Conservation (phyloP, 1,284 basidiomycete genomes). For the Heliocybe sulcata region DNA sequence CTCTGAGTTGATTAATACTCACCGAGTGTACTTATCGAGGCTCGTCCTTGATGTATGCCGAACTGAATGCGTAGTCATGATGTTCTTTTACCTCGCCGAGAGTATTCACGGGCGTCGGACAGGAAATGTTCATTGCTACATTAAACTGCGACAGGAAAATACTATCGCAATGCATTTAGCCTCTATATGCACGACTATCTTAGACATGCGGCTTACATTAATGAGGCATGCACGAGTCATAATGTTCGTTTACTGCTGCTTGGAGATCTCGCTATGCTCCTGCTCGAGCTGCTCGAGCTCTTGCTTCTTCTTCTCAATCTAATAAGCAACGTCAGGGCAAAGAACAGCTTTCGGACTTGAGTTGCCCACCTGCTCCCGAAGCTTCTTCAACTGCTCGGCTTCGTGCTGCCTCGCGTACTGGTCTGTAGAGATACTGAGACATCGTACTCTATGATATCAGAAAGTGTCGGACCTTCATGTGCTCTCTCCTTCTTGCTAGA, state of each 20-base stretch:
- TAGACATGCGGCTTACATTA: too few relatives aligned
- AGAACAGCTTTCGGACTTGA: background rate
- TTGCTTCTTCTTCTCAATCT: slow-evolving; percentile 53
- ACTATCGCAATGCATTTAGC: background rate
- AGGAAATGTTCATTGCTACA: background rate
- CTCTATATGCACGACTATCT: too few relatives aligned
- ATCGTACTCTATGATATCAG: background rate
- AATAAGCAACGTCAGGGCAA: background rate
- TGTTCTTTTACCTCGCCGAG: too few relatives aligned
- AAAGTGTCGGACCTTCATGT: slow-evolving; percentile 46
- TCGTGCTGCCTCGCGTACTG: slow-evolving; percentile 56
- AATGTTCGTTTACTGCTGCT: slow-evolving; percentile 5
- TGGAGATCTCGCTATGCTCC: slow-evolving; percentile 23
- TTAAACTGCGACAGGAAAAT: background rate
- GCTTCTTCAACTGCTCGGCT: slow-evolving; percentile 44
- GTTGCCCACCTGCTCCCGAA: slow-evolving; percentile 44
- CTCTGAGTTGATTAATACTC: too few relatives aligned
- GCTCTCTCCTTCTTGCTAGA: slow-evolving; percentile 68
- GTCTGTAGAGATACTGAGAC: slow-evolving; percentile 27
- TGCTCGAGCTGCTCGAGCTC: slow-evolving; percentile 40
- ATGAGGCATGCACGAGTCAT: too few relatives aligned
- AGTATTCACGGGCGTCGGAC: too few relatives aligned
- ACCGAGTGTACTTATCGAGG: too few relatives aligned
- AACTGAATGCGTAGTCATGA: too few relatives aligned
- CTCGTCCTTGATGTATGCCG: too few relatives aligned